phyloP scores from a whole-genome alignment of 345 rosid species.

The Rhodamnia argentea region DNA sequence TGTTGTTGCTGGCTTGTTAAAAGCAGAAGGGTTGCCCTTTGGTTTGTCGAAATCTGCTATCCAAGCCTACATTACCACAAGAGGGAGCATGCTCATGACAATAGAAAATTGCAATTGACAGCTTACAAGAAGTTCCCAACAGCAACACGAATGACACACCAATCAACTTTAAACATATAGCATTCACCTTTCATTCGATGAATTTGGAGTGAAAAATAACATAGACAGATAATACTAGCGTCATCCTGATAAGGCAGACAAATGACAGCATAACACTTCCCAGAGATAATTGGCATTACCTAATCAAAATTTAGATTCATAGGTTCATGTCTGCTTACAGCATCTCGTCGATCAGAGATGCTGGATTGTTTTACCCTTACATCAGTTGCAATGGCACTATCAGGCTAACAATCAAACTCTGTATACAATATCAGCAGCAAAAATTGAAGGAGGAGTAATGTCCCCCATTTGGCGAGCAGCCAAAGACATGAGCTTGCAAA shows the following conservation, averaged over 20 bases:
- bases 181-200: background rate
- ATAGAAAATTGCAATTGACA: background rate
- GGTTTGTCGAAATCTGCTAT: conserved; percentile 96
- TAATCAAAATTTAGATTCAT: background rate
- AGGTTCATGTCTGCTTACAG: background rate
- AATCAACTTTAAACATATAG: background rate
- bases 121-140: background rate
- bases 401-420: background rate
- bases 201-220: background rate
- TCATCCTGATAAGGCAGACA: background rate
- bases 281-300: background rate
- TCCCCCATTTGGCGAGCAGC: background rate
- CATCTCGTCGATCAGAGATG: background rate
- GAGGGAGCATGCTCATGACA: background rate
- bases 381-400: background rate
- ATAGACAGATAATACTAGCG: background rate
- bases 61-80: conserved; percentile 49
- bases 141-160: background rate
- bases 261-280: background rate
- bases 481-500: background rate
- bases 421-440: background rate
- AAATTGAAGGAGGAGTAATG: background rate
- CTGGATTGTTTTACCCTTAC: background rate
- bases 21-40: conserved; percentile 90
- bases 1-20: conserved; percentile 77